phyloP scores from a whole-genome alignment of 1,284 basidiomycete genomes.

The Meira miltonrushii region DNA sequence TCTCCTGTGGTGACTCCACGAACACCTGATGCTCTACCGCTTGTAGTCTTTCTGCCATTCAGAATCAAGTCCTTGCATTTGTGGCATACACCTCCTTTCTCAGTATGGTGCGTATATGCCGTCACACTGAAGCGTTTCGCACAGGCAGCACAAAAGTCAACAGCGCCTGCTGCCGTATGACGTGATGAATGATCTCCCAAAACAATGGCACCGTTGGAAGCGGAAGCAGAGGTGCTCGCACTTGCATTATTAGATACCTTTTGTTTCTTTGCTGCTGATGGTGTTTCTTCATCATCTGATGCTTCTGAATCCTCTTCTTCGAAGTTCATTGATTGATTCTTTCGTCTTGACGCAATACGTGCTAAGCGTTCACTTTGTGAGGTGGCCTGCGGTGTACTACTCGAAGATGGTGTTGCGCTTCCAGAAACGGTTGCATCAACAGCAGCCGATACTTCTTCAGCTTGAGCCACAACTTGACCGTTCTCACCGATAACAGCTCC shows the following conservation, averaged over 20 bases:
- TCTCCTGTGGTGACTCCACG: background rate
- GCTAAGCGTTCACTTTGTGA: conserved; percentile 11
- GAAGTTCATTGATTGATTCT: conserved; percentile 53
- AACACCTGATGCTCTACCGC: conserved; percentile 1
- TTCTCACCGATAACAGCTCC: conserved; percentile 6
- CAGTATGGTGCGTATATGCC: conserved; percentile 58
- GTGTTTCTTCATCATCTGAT: conserved; percentile 56
- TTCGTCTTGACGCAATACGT: conserved; percentile 18
- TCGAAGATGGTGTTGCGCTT: conserved; percentile 52
- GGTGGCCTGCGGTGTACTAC: conserved; percentile 29
- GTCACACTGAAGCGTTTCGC: conserved; percentile 75
- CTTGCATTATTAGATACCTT: conserved; percentile 48
- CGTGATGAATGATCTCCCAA: conserved; percentile 56
- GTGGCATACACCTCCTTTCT: conserved; percentile 30
- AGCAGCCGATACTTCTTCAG: conserved; percentile 3
- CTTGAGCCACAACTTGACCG: conserved; percentile 13
- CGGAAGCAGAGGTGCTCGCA: conserved; percentile 27
- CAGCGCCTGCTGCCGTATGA: conserved; percentile 61
- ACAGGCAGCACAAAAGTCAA: conserved; percentile 76
- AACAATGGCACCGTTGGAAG: conserved; percentile 48
- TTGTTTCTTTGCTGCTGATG: conserved; percentile 58
- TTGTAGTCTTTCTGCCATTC: conserved; percentile 22
- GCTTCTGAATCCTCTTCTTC: conserved; percentile 39
- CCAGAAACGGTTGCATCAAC: conserved; percentile 26
- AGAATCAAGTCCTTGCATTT: conserved; percentile 14